phyloP scores from a whole-genome alignment of 2,329 filamentous ascomycete genomes.

The Hyphodiscus sp. region DNA sequence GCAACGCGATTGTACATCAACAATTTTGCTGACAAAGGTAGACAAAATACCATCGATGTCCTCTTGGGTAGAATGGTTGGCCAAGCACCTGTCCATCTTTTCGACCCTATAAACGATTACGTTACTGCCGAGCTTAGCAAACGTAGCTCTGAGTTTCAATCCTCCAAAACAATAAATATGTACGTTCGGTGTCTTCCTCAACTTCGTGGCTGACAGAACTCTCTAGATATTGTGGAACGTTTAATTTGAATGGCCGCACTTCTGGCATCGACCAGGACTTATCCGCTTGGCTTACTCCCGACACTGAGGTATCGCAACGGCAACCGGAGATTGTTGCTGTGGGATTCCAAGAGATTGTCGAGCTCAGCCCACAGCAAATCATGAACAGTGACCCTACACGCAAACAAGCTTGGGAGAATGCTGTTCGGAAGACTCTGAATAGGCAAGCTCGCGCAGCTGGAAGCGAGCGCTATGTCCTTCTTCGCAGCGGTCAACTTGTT shows the following conservation, averaged over 20 bases:
- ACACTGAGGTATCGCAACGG: conserved; percentile 45
- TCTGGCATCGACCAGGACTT: conserved; percentile 73
- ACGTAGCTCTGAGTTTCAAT: conserved; percentile 66
- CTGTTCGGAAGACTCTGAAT: conserved; percentile 74
- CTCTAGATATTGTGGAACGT: conserved; percentile 63
- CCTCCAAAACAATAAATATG: conserved; percentile 66
- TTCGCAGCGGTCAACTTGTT: conserved; percentile 89
- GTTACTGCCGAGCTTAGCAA: conserved; percentile 71
- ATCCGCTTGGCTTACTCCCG: conserved; percentile 77
- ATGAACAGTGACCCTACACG: conserved; percentile 94
- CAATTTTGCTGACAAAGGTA: conserved; percentile 89
- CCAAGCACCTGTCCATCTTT: conserved; percentile 76
- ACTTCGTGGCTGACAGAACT: background rate
- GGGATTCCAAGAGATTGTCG: conserved; percentile 97
- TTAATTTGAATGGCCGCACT: conserved; percentile 89
- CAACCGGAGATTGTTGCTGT: conserved; percentile 83
- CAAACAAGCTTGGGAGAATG: conserved; percentile 78
- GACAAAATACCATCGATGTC: conserved; percentile 92
- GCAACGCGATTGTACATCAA: conserved; percentile 94
- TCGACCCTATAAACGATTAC: conserved; percentile 90
- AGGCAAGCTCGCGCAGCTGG: conserved; percentile 55
- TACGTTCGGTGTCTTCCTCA: conserved; percentile 5
- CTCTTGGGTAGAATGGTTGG: conserved; percentile 79
- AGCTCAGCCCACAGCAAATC: conserved; percentile 93
- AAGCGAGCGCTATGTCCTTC: conserved; percentile 75